Evolutionary conservation across 306 rosid species (phyloP).

Genomic region (Benincasa hispida): DNA sequence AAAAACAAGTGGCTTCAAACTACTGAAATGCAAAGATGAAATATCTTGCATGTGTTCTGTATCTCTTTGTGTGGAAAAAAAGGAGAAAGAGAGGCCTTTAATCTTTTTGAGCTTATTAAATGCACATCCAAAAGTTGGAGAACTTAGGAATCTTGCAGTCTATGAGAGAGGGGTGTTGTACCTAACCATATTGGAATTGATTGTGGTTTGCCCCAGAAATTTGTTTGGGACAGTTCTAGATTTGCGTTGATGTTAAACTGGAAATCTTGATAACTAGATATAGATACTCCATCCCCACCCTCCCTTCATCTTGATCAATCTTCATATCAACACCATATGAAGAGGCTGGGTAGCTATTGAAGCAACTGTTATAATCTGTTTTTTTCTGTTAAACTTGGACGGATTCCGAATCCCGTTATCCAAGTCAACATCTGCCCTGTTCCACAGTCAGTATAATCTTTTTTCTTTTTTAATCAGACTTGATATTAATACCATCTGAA

Average conservation of each 20-base stretch:
- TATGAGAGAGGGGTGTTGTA: not conserved
- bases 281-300: constrained; percentile 6
- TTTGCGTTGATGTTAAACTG: not conserved
- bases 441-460: not conserved
- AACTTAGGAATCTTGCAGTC: not conserved
- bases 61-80: not conserved
- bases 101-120: not conserved
- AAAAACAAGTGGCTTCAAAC: not conserved
- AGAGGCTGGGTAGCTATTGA: not conserved
- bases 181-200: constrained; percentile 4
- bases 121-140: not conserved
- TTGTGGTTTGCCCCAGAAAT: not conserved
- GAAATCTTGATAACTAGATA: not conserved
- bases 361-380: not conserved
- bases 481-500: not conserved
- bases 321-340: not conserved
- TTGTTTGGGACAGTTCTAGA: constrained; percentile 1
- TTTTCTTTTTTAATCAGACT: not conserved
- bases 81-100: not conserved
- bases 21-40: not conserved
- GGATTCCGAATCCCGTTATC: not conserved
- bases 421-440: not conserved
- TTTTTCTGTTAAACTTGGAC: not conserved
- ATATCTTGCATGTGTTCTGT: not conserved
- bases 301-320: not conserved